phyloP scores from a whole-genome alignment of 202 grass and related monocot genomes.

The Brachypodium distachyon region DNA sequence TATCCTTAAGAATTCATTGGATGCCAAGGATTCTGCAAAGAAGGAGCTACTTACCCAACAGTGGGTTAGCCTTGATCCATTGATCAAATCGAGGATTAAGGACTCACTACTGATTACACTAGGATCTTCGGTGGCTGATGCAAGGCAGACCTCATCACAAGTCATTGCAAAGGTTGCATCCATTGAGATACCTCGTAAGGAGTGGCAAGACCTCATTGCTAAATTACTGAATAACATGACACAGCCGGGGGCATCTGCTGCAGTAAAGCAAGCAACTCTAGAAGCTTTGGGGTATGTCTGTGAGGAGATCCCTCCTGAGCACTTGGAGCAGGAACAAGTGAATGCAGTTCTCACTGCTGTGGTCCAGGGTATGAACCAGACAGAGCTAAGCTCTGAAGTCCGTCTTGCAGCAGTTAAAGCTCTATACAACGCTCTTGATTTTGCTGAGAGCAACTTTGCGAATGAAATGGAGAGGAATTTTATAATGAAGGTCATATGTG shows the following conservation, averaged over 20 bases:
- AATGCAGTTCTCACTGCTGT: slow-evolving; percentile 76
- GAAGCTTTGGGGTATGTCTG: slow-evolving; percentile 79
- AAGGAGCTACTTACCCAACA: slow-evolving; percentile 43
- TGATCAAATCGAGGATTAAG: slow-evolving; percentile 22
- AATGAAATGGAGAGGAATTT: slow-evolving; percentile 61
- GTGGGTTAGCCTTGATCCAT: slow-evolving; percentile 58
- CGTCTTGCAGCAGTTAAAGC: slow-evolving; percentile 74
- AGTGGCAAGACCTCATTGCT: neutral
- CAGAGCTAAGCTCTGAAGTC: slow-evolving; percentile 55
- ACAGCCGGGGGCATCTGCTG: slow-evolving; percentile 34
- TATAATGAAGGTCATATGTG: slow-evolving; percentile 58
- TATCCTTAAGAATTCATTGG: slow-evolving; percentile 77
- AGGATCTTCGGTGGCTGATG: slow-evolving; percentile 55
- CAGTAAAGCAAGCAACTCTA: slow-evolving; percentile 76
- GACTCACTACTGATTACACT: slow-evolving; percentile 57
- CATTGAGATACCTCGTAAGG: neutral
- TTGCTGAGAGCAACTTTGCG: slow-evolving; percentile 71
- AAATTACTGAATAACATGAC: slow-evolving; percentile 37
- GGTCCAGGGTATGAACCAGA: slow-evolving; percentile 62
- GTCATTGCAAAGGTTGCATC: slow-evolving; percentile 31
- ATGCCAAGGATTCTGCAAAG: slow-evolving; percentile 49
- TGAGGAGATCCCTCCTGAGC: slow-evolving; percentile 60
- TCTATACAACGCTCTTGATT: slow-evolving; percentile 65
- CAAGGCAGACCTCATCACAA: slow-evolving; percentile 64
- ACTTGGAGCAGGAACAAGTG: slow-evolving; percentile 71